phyloP scores from a whole-genome alignment of 2,329 filamentous ascomycete genomes.

The Venturia pyrina region DNA sequence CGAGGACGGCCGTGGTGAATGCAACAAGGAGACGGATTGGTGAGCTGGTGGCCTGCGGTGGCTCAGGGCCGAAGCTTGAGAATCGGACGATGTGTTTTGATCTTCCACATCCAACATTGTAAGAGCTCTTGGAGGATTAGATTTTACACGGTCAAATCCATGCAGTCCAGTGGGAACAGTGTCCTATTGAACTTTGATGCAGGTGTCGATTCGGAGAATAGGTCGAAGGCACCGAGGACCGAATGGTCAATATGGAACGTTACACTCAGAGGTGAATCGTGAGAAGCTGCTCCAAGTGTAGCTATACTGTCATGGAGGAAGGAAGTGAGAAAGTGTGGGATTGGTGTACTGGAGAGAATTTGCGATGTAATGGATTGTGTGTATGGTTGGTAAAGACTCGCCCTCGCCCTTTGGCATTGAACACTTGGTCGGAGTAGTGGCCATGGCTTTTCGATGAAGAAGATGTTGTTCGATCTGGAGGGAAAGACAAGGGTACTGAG shows the following conservation, averaged over 20 bases:
- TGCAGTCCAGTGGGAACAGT: neutral
- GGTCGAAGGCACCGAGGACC: neutral
- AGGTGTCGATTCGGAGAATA: neutral
- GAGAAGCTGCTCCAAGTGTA: neutral
- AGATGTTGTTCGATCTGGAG: neutral
- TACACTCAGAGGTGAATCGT: neutral
- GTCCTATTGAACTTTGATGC: neutral
- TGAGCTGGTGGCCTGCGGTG: constrained; percentile 35
- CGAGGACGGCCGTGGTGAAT: constrained; percentile 16
- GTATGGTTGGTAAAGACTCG: too few relatives aligned
- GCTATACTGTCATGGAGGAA: neutral
- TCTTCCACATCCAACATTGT: neutral
- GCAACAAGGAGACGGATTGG: constrained; percentile 36
- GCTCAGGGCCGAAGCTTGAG: constrained; percentile 13
- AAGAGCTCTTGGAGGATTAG: neutral
- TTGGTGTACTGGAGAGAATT: too few relatives aligned
- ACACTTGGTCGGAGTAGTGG: neutral
- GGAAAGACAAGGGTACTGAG: neutral
- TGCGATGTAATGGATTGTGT: too few relatives aligned
- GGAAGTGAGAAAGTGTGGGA: neutral
- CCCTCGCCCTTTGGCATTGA: neutral
- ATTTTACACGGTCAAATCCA: neutral
- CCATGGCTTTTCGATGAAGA: neutral
- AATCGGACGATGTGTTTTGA: neutral
- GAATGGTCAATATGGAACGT: neutral